phyloP scores from a whole-genome alignment of 2,329 filamentous ascomycete genomes.

The Aspergillus niger region DNA sequence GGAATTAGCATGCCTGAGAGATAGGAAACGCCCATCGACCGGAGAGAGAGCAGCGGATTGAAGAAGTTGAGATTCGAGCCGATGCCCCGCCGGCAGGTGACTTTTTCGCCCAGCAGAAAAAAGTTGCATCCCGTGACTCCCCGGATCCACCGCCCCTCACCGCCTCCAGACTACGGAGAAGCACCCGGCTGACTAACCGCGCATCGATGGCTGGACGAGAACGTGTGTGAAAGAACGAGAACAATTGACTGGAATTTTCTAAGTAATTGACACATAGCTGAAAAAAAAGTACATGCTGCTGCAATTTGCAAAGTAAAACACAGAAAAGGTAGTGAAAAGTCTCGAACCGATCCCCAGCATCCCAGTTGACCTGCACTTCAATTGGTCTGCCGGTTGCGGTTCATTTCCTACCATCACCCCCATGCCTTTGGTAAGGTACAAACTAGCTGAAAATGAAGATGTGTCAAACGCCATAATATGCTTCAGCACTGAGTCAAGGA shows the following conservation, averaged over 20 bases:
- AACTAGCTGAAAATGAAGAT: conserved; percentile 20
- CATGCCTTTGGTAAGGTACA: conserved; percentile 17
- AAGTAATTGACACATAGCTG: conserved; percentile 2
- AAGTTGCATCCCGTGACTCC: conserved; percentile 18
- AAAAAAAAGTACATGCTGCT: background rate
- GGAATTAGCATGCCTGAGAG: background rate
- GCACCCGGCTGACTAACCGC: background rate
- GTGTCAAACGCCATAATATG: conserved; percentile 40
- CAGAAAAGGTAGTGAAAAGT: background rate
- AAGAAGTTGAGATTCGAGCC: conserved; percentile 4
- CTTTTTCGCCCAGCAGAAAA: conserved; percentile 23
- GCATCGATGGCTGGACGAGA: background rate
- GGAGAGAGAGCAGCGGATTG: background rate
- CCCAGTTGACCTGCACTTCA: conserved; percentile 48
- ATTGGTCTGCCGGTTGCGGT: conserved; percentile 16
- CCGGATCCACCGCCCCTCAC: conserved; percentile 12
- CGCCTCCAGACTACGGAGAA: conserved; percentile 14
- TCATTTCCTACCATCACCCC: background rate
- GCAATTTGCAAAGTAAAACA: background rate
- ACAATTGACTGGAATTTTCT: background rate
- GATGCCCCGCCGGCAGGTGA: conserved; percentile 17
- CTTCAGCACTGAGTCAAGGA: conserved; percentile 29
- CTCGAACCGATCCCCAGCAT: background rate
- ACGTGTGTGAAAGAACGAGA: too few relatives aligned
- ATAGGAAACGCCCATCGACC: conserved; percentile 3